Base-by-base conservation (phyloP, 2,329 filamentous ascomycete species). In the Trichoderma sp. region DNA sequence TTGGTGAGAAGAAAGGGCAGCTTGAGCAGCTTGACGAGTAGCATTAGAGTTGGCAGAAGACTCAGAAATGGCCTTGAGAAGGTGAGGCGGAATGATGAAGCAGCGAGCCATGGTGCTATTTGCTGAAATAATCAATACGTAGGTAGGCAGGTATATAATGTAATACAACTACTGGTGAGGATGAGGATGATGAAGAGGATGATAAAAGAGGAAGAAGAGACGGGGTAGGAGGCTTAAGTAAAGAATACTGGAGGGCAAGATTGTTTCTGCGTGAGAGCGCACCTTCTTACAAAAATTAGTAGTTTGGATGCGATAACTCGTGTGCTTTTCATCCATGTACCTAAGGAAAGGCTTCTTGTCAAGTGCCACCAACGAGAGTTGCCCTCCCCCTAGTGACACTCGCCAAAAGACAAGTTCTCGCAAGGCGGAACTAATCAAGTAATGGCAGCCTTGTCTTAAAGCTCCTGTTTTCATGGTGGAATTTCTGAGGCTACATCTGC, bases 41-140 rank as follows among this genome's bases (percentile, higher is more conserved):
- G 73, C 69, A 2, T 81, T 76, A 2, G 79, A 74, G 46, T 83
- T 83, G 69, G 71, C 69, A 3, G 77, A 71, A 46, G 79, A 80
- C 59, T 82, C 76, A 39, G 81, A 80, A 63, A 85, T 83, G 66
- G 77, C 78, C 37, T 74, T 76, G 26, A 85, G 78, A 13, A 85
- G 77, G 68, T 85, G 81, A 24, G 83, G 83, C 24, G 83, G 83
- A 5, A 85, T 79, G 68, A 83, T 79, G 69, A 76, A 80, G 74
- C 81, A 83, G 68, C 73, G 74, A 46, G 72, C 24, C 73, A 74
- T 74, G 59, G 21, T 67, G 59, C 49, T 56, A n/a, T 49, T 14
- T n/a, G 16, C 13, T 13, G 5, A n/a, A n/a, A n/a, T n/a, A n/a
- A n/a, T 43, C 18, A 14, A 30, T 30, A 30, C 4, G 32, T n/a